Evolutionary conservation across 2,329 filamentous ascomycete species (phyloP), one percentile per base, ranked within the genome.

Genomic region (Sclerotinia nivalis): DNA sequence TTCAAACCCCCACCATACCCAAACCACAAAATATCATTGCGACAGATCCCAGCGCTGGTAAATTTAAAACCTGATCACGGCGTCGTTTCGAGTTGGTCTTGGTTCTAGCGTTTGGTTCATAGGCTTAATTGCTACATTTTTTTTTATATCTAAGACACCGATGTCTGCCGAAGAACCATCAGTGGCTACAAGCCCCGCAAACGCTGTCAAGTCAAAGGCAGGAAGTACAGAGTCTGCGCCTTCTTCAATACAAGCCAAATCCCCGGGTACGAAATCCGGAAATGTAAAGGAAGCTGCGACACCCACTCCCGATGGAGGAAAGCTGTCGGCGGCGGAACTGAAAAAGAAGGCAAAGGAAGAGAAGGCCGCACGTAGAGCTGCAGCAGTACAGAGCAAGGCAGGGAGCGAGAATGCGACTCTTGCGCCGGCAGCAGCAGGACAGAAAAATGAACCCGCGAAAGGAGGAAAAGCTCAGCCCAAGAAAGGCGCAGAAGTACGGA

Each of bases 301-400:
- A 22, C 25, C 72, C 20, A 59, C 61, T 49, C 79, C 80, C 22
- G 74, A 79, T 28, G 67, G 40, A 25, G 37, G 49, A 34, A 91
- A 92, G 79, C 83, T 92, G 45, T 88, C 91, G 1, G 86, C 86
- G 2, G 70, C 73, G 49, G 74, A 75, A 66, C 79, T 97, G 77
- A 98, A 98, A 82, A 95, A 94, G 77, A 89, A 88, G 79, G 91
- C 91, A 72, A 95, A 97, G 80, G 94, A 93, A 45, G 95, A 97
- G 79, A 98, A 97, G 83, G 91, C 92, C 66, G 93, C 93, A 60
- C 86, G 93, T 72, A 87, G 95, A 82, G 93, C 91, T 62, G 89
- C 89, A 77, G 88, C 85, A 76, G 93, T 90, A 78, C 83, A 83
- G 43, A 83, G 84, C 69, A 78, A 80, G 72, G 78, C 81, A 74